Percentiles rank a stretch among this genome's conserved stretches.
phyloP scores from a whole-genome alignment of 108 stramenopile species.

The Cylindrotheca fusiformis region DNA sequence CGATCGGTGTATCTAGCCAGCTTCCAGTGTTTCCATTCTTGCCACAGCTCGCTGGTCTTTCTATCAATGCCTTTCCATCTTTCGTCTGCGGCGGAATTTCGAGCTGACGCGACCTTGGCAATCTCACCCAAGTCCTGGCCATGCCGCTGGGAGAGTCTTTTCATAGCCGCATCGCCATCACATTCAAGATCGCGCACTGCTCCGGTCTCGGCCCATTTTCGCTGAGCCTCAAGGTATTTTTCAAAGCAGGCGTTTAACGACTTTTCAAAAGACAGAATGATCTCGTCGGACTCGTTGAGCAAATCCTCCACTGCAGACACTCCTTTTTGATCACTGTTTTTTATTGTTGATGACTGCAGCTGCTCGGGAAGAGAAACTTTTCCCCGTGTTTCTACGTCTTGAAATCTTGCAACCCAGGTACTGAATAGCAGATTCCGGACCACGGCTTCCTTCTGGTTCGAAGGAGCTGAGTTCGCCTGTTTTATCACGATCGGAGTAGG shows the following conservation, averaged over 20 bases:
- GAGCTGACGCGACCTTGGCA: constrained; percentile 13
- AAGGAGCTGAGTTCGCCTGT: constrained; percentile 7
- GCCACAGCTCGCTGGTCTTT: constrained; percentile 48
- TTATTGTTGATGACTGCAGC: neutral
- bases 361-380: constrained; percentile 6
- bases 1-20: constrained; percentile 55
- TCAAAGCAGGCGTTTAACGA: constrained; percentile 64
- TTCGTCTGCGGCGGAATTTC: constrained; percentile 32
- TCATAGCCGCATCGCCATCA: constrained; percentile 59
- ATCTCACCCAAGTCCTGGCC: constrained; percentile 36
- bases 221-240: constrained; percentile 67
- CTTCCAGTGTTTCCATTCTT: constrained; percentile 47
- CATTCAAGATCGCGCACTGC: constrained; percentile 78
- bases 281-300: constrained; percentile 38
- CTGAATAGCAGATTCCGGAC: constrained; percentile 51
- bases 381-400: constrained; percentile 32
- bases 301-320: constrained; percentile 44
- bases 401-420: constrained; percentile 58
- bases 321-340: constrained; percentile 37
- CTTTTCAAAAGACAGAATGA: constrained; percentile 54
- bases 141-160: constrained; percentile 42
- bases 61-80: constrained; percentile 47
- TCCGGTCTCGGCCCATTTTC: constrained; percentile 80
- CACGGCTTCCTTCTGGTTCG: constrained; percentile 39
- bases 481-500: neutral